Evolutionary conservation across 371 early-diverging fungal genomes (phyloP), one percentile per base, ranked within the genome.

Genomic region (Lichtheimia corymbifera): DNA sequence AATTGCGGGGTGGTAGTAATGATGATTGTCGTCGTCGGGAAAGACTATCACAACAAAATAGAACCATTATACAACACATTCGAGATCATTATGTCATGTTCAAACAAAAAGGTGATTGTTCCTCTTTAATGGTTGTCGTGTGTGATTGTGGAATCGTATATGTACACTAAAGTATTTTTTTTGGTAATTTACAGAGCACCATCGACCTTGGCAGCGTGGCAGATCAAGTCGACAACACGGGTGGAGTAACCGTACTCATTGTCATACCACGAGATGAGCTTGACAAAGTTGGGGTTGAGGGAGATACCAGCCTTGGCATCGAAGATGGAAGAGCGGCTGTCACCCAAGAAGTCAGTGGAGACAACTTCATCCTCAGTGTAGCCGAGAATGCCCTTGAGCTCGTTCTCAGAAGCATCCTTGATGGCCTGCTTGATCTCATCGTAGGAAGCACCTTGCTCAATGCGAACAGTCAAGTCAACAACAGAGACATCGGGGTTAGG

Each of bases 261-360:
- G 72, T 92, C 92, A 81, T 93, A 98, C 97, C 98, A 99, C 42
- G 96, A 86, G 66, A 99, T 84, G 51, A 99, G 79, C 93, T 99
- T 99, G 86, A 99, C 96, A 79, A 99, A 99, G 72, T 88, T 93
- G 75, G 92, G 87, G 78, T 91, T 96, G 61, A 99, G 83, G 41
- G 93, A 88, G 69, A 99, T 99, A 77, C 98, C 97, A 63, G 99
- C 99, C 77, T 90, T 90, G 76, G 93, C 90, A 83, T 99, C 99
- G 67, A 99, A 94, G 83, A 98, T 93, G 80, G 91, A 92, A 59
- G 95, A 93, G 83, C 83, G 92, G 42, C 82, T 66, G 82, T 96
- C 96, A 63, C 94, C 93, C 76, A 93, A 83, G 79, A 99, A 97
- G 81, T 99, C 99, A 63, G 88, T 85, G 59, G 98, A 98, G 67